Evolutionary conservation across 805 yeast species (phyloP).

Genomic region (Metschnikowia henanensis): DNA sequence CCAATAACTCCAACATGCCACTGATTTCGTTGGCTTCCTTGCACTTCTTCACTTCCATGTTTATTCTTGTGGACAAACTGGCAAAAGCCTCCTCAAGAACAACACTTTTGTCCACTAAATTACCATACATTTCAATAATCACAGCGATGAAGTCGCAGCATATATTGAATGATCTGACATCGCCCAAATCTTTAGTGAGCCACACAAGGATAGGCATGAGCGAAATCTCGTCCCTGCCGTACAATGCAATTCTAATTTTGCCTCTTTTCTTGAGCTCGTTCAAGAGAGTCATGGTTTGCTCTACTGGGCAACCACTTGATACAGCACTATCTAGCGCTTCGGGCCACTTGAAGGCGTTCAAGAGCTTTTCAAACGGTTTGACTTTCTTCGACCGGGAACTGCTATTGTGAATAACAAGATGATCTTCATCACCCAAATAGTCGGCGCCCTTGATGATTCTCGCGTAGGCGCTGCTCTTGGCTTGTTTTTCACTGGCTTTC

Average conservation of each 20-base stretch:
- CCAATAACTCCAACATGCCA: slow-evolving; percentile 90
- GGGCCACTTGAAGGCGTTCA: slow-evolving; percentile 87
- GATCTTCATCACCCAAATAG: slow-evolving; percentile 87
- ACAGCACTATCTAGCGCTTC: slow-evolving; percentile 92
- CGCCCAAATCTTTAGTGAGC: slow-evolving; percentile 76
- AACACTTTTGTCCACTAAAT: slow-evolving; percentile 70
- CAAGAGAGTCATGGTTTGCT: slow-evolving; percentile 76
- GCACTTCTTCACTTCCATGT: slow-evolving; percentile 71
- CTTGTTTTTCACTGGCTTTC: slow-evolving; percentile 47
- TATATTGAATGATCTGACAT: slow-evolving; percentile 65
- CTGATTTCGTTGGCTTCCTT: slow-evolving; percentile 85
- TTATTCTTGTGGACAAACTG: slow-evolving; percentile 60
- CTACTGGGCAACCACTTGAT: slow-evolving; percentile 73
- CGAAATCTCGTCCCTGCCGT: slow-evolving; percentile 81
- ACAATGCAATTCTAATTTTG: slow-evolving; percentile 76
- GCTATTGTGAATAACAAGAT: slow-evolving; percentile 62
- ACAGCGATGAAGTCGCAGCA: slow-evolving; percentile 69
- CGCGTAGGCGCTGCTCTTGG: slow-evolving; percentile 63
- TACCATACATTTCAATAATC: slow-evolving; percentile 72
- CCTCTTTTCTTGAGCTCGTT: slow-evolving; percentile 88
- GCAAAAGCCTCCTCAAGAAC: slow-evolving; percentile 72
- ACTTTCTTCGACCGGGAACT: slow-evolving; percentile 57
- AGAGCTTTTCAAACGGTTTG: slow-evolving; percentile 77
- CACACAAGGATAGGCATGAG: slow-evolving; percentile 86
- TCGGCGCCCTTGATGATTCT: slow-evolving; percentile 90